phyloP scores from a whole-genome alignment of 129 eudicot species.

The Pulicaria dysenterica region DNA sequence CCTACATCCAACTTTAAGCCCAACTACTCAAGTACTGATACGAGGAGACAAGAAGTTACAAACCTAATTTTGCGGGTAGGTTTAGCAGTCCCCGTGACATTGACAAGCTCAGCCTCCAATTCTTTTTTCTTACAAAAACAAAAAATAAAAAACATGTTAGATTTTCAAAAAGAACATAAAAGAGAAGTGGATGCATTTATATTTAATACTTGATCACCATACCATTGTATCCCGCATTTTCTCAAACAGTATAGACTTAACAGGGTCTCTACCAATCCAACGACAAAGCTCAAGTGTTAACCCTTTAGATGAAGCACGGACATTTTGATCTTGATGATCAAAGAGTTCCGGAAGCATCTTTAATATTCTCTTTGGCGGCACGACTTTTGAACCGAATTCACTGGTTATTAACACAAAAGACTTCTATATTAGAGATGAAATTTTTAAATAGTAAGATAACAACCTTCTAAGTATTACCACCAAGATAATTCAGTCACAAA shows the following conservation, averaged over 20 bases:
- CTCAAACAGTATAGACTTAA: constrained; percentile 74
- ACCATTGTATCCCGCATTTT: constrained; percentile 96
- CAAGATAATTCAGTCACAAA: constrained; percentile 22
- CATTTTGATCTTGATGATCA: constrained; percentile 94
- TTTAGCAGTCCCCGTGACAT: constrained; percentile 69
- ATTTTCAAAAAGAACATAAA: not conserved
- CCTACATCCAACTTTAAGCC: not conserved
- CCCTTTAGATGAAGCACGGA: constrained; percentile 89
- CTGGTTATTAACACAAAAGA: constrained; percentile 38
- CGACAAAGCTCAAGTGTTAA: constrained; percentile 89
- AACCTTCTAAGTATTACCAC: not conserved
- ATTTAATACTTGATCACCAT: constrained; percentile 15
- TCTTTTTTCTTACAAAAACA: constrained; percentile 64
- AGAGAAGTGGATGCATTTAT: too few species aligned
- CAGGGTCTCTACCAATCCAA: constrained; percentile 89
- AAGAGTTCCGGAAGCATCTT: constrained; percentile 95
- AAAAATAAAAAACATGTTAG: constrained; percentile 8
- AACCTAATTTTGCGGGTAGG: constrained; percentile 91
- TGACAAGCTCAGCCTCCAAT: constrained; percentile 82
- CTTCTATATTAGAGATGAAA: not conserved
- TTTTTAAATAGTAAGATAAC: not conserved
- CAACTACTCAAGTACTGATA: not conserved
- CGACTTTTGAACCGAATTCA: constrained; percentile 82
- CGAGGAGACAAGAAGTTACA: not conserved
- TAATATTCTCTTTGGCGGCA: constrained; percentile 76